These are phyloP conservation scores for Syzygium syzygioides DNA, from an alignment of 441 rosid species.

Conservation along the genomic window DNA sequence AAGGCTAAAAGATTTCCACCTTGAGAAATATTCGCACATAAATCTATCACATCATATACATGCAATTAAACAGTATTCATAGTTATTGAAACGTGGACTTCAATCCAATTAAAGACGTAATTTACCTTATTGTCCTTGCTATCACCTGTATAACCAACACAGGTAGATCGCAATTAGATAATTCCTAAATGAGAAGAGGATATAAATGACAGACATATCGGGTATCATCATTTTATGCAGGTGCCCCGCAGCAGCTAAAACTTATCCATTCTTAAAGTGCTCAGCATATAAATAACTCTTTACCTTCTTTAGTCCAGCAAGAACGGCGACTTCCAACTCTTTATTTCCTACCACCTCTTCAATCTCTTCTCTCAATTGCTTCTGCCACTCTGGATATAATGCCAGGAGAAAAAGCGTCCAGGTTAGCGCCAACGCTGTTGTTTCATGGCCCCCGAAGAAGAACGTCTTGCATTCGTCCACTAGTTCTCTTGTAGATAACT, in stretches of 20 bases:
- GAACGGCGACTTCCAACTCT: constrained; percentile 46
- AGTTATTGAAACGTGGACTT: no score
- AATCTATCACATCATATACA: background rate
- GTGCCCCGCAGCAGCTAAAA: background rate
- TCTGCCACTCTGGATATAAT: constrained; percentile 75
- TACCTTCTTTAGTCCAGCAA: constrained; percentile 91
- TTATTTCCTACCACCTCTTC: constrained; percentile 51
- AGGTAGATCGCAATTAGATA: background rate
- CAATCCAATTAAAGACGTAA: background rate
- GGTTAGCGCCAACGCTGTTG: constrained; percentile 77
- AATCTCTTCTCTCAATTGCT: constrained; percentile 68
- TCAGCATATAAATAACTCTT: background rate
- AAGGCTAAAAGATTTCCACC: background rate
- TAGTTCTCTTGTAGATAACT: constrained; percentile 51
- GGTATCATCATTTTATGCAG: background rate
- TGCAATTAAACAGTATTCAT: background rate
- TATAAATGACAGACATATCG: background rate
- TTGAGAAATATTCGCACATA: background rate
- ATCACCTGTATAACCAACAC: background rate
- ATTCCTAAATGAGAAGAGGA: background rate
- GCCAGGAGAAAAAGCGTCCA: constrained; percentile 90
- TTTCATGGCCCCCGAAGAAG: constrained; percentile 95
- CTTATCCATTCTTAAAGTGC: background rate
- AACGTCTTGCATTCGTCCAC: constrained; percentile 96
- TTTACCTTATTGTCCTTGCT: background rate